phyloP scores from a whole-genome alignment of 139 green algal species.

The Volvox reticuliferus region DNA sequence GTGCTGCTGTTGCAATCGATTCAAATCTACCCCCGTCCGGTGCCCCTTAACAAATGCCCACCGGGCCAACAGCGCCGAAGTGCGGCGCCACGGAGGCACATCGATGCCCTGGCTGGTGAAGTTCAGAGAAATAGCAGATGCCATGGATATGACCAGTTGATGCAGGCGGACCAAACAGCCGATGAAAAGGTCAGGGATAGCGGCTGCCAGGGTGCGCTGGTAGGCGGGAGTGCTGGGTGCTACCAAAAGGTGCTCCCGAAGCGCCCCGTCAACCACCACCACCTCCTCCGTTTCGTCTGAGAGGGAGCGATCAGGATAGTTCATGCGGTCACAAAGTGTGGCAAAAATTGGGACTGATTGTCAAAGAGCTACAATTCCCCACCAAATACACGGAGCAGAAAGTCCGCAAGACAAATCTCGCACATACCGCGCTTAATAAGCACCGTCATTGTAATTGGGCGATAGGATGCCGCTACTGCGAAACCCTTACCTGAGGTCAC shows the following conservation, averaged over 20 bases:
- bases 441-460: too few species aligned
- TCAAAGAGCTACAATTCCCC: too few species aligned
- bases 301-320: background rate
- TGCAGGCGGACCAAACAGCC: background rate
- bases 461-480: background rate
- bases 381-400: too few species aligned
- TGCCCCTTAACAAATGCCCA: background rate
- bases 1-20: too few species aligned
- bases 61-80: constrained; percentile 4
- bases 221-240: constrained; percentile 28
- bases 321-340: too few species aligned
- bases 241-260: constrained; percentile 37
- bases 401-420: too few species aligned
- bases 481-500: background rate
- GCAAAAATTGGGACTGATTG: too few species aligned
- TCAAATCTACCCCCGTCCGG: background rate
- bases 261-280: constrained; percentile 12
- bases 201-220: background rate
- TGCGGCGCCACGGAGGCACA: constrained; percentile 31
- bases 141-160: constrained; percentile 24
- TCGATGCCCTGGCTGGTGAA: constrained; percentile 33
- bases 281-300: background rate
- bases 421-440: too few species aligned
- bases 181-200: constrained; percentile 10
- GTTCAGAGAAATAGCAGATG: constrained; percentile 12